A percentile compares a stretch with the other conserved stretches of the same genome.
Evolutionary conservation across 371 early-diverging fungal species (phyloP).

Genomic region (Cokeromyces recurvatus): DNA sequence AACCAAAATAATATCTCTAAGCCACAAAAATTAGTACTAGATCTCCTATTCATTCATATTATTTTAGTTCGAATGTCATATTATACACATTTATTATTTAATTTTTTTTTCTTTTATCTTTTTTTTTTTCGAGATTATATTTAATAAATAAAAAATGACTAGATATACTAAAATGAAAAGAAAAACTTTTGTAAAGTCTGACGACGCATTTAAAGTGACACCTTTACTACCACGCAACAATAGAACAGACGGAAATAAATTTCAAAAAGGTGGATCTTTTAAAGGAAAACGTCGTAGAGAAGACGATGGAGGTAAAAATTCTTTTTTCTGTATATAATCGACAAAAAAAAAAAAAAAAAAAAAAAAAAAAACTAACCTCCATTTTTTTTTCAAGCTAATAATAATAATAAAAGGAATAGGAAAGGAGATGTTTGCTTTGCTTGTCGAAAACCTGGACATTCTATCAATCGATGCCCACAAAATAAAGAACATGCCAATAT

Average conservation of each 20-base stretch:
- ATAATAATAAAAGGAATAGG: background rate
- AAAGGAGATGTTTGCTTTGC: conserved; percentile 69
- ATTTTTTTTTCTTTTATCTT: background rate
- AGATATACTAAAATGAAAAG: conserved; percentile 59
- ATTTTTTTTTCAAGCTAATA: background rate
- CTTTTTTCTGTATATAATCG: too few species aligned
- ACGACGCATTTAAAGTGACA: conserved; percentile 44
- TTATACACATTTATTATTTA: too few species aligned
- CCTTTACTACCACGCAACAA: conserved; percentile 46
- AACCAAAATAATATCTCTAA: background rate
- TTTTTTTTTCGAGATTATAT: background rate
- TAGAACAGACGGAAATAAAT: background rate
- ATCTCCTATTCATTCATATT: too few species aligned
- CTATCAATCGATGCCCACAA: conserved; percentile 75
- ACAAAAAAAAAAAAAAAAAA: too few species aligned
- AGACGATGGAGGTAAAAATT: too few species aligned
- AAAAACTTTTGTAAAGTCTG: conserved; percentile 56
- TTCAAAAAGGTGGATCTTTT: too few species aligned
- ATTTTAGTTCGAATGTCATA: too few species aligned
- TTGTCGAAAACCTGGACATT: conserved; percentile 82
- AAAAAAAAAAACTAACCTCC: too few species aligned
- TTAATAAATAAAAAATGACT: conserved; percentile 40
- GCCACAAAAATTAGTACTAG: background rate
- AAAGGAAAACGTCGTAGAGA: too few species aligned
- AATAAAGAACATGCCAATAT: conserved; percentile 48